Evolutionary conservation across 768 basidiomycete genomes (phyloP).

Genomic region (Podaxis mareebaensis): DNA sequence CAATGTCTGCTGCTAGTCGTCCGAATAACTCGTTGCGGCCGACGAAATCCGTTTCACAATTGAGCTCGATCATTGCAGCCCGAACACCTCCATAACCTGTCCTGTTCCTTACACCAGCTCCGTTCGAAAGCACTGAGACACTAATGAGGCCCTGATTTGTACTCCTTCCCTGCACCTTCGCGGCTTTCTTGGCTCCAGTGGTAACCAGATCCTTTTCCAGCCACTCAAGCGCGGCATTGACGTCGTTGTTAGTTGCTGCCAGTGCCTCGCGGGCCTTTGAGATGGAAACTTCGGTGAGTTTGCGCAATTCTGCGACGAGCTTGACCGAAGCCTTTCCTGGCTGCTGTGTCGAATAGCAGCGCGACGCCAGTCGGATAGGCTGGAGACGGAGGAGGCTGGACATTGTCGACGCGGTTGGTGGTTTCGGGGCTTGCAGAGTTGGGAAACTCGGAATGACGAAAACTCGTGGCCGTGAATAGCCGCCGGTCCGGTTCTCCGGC

Average conservation of each 20-base stretch:
- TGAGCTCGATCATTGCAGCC: constrained; percentile 88
- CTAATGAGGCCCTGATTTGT: constrained; percentile 82
- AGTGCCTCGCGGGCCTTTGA: constrained; percentile 90
- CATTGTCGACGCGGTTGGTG: constrained; percentile 23
- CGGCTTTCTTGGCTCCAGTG: constrained; percentile 78
- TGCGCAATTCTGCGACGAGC: constrained; percentile 85
- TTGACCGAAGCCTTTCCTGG: constrained; percentile 63
- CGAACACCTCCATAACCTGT: constrained; percentile 51
- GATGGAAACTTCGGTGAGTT: constrained; percentile 78
- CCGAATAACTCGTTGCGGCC: constrained; percentile 83
- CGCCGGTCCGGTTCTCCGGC: constrained; percentile 20
- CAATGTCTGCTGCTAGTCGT: constrained; percentile 73
- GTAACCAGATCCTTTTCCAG: constrained; percentile 70
- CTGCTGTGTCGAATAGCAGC: constrained; percentile 49
- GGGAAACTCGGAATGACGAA: constrained; percentile 24
- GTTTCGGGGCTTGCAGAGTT: constrained; percentile 12
- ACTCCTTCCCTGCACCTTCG: constrained; percentile 75
- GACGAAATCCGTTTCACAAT: constrained; percentile 98
- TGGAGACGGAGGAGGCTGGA: constrained; percentile 19
- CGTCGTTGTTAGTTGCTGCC: constrained; percentile 66
- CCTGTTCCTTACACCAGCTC: constrained; percentile 39
- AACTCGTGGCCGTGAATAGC: constrained; percentile 5
- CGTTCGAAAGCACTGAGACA: constrained; percentile 71
- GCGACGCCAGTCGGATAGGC: not conserved
- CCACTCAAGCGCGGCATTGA: constrained; percentile 77